phyloP scores from a whole-genome alignment of 352 stramenopile genomes.

The Phytophthora constricta region DNA sequence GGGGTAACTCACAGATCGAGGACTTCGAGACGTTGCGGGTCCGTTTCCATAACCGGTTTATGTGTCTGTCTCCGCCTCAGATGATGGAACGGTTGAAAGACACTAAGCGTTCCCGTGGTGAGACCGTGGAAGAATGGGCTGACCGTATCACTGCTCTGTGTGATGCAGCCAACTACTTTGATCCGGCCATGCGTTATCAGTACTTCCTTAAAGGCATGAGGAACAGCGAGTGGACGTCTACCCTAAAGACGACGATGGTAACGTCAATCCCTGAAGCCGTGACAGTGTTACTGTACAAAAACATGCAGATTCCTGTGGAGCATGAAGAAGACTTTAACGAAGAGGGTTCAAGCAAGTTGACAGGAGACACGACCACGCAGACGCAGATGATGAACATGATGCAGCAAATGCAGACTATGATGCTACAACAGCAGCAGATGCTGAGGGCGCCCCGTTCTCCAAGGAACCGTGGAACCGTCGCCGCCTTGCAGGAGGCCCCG shows the following conservation, averaged over 20 bases:
- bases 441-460: background rate
- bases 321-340: background rate
- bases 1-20: background rate
- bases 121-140: background rate
- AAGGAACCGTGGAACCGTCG: background rate
- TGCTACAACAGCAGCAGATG: background rate
- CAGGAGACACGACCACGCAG: background rate
- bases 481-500: background rate
- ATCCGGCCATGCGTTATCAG: slow-evolving; percentile 1
- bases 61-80: background rate
- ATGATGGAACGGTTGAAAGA: slow-evolving; percentile 1
- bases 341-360: background rate
- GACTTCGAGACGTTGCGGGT: background rate
- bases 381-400: background rate
- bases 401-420: background rate
- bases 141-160: background rate
- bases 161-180: background rate
- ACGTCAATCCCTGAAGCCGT: background rate
- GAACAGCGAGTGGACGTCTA: background rate
- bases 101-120: background rate
- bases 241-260: background rate
- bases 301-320: background rate
- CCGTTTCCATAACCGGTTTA: slow-evolving; percentile 1
- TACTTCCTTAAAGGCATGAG: background rate
- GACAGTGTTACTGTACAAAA: background rate